A percentile compares a stretch with the other conserved stretches of the same genome.
Conservation (phyloP, 345 rosid genomes). For the Bruguiera gymnorhiza region DNA sequence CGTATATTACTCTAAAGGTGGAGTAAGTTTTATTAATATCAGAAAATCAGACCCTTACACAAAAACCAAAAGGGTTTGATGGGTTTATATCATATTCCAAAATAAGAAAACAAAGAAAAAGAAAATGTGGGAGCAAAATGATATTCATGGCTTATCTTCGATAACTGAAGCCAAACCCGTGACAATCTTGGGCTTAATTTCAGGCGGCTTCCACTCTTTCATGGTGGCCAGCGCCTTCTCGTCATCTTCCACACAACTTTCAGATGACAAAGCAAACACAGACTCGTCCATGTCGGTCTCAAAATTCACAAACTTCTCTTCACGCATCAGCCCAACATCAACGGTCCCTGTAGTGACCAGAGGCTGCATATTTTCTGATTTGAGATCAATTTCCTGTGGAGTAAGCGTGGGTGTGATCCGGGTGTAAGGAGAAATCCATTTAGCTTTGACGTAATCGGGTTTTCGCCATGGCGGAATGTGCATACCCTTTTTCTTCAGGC, state of each 20-base stretch:
- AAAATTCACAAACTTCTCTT: background rate
- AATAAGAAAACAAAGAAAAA: background rate
- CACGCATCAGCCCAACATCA: background rate
- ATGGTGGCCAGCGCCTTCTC: slow-evolving; percentile 7
- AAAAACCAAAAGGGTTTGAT: slow-evolving; percentile 42
- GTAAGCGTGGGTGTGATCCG: slow-evolving; percentile 21
- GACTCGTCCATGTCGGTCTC: slow-evolving; percentile 14
- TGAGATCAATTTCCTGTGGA: background rate
- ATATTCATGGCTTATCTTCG: slow-evolving; percentile 26
- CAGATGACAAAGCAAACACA: slow-evolving; percentile 10
- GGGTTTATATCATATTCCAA: slow-evolving; percentile 16
- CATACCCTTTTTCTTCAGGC: slow-evolving; percentile 93
- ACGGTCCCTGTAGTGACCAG: background rate
- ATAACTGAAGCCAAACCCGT: slow-evolving; percentile 60
- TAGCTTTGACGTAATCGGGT: slow-evolving; percentile 80
- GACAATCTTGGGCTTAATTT: slow-evolving; percentile 45
- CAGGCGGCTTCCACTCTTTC: slow-evolving; percentile 43
- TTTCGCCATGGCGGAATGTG: slow-evolving; percentile 94
- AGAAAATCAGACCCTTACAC: slow-evolving; percentile 48
- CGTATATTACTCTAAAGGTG: slow-evolving; percentile 2
- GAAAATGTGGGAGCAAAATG: background rate
- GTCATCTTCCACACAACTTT: slow-evolving; percentile 25
- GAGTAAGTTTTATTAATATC: slow-evolving; percentile 26
- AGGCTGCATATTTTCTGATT: slow-evolving; percentile 2
- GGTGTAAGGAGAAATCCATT: slow-evolving; percentile 71